Base-by-base conservation (phyloP, 2,329 filamentous ascomycete species). In the Cylindrodendrum hubeiense region DNA sequence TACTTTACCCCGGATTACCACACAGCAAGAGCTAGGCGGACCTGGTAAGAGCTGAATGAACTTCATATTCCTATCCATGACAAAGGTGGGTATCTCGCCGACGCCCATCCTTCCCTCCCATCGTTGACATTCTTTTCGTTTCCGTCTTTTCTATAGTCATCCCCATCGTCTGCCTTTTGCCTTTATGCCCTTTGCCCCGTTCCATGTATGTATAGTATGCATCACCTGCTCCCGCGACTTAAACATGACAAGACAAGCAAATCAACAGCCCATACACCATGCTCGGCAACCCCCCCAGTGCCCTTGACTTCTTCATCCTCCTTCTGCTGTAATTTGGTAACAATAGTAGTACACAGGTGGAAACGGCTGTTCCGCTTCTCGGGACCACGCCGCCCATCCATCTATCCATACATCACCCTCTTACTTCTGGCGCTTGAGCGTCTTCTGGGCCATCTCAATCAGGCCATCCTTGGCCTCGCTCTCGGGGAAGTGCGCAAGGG, bases 381-480 rank as follows among this genome's bases (percentile, higher is more conserved):
- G 50, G 52, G 43, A 30, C 37, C 52, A 46, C 9, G 26, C 46
- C 46, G 26, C 17, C 46, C 46, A 49, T 49, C 46, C 50, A 54
- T 43, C 54, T 34, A 37, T 56, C 52, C 46, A 50, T 50, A 24
- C 50, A 39, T 56, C 41, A 22, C 61, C 39, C 26, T n/a, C n/a
- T 62, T 85, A 98, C 81, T 97, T 98, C 79, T 94, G 87, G 75
- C 95, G 88, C 81, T 94, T 91, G 84, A 97, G 89, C 17, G 95
- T 94, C 84, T 97, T 98, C 73, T 91, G 88, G 71, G 94, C 97
- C 93, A 98, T 98, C 76, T 98, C 94, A 49, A 97, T 84, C 43
- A 99, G 84, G 0, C 95, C 95, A 30, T 92, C 88, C 83, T 97
- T 98, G 63, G 96, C 96, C 70, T 98, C 95, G 78, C 94, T 95